phyloP scores from a whole-genome alignment of 441 rosid genomes.

The Erysimum cheiri region DNA sequence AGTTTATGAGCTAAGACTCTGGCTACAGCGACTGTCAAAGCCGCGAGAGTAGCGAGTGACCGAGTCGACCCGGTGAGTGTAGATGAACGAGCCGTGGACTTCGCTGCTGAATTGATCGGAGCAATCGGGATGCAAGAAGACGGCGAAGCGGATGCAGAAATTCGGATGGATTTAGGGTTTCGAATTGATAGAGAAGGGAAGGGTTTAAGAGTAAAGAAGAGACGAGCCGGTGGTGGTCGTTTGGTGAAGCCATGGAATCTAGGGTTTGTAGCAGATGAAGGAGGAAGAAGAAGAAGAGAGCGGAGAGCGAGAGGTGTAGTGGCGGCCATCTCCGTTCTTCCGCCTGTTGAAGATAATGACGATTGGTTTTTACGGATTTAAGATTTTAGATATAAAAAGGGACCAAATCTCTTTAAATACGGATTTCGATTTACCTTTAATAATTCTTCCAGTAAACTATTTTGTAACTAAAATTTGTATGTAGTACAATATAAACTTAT shows the following conservation, averaged over 20 bases:
- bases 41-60: constrained; percentile 56
- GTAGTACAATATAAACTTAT: too few relatives aligned
- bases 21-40: constrained; percentile 46
- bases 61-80: constrained; percentile 57
- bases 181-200: constrained; percentile 16
- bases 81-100: constrained; percentile 32
- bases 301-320: constrained; percentile 23
- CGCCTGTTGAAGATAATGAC: constrained; percentile 31
- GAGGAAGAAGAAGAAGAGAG: constrained; percentile 13
- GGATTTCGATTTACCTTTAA: background rate
- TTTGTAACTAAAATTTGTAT: too few relatives aligned
- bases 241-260: constrained; percentile 17
- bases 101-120: background rate
- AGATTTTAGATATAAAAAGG: background rate
- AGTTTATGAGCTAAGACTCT: constrained; percentile 41
- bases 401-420: background rate
- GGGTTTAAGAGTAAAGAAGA: constrained; percentile 33
- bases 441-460: background rate
- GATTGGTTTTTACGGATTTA: constrained; percentile 5
- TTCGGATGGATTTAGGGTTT: constrained; percentile 34
- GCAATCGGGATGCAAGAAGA: constrained; percentile 5
- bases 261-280: constrained; percentile 14
- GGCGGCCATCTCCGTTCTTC: constrained; percentile 39
- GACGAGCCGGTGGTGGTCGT: background rate
- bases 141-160: constrained; percentile 32